Evolutionary conservation across 2,329 filamentous ascomycete species (phyloP).

Genomic region (Fusarium goolgardi): DNA sequence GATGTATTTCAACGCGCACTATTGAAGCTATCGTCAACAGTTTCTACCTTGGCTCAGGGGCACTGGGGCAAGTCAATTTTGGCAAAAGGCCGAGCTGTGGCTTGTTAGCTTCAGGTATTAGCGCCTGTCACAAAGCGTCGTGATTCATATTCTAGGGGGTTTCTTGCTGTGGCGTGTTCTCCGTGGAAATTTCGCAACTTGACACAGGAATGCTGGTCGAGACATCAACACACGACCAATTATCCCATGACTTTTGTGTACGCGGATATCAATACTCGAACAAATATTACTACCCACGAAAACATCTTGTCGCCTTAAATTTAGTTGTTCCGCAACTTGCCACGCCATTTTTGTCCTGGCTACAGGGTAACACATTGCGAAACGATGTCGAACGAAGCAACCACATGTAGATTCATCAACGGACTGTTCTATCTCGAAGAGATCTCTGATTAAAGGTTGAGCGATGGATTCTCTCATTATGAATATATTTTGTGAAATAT

Average conservation of each 20-base stretch:
- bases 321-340: not conserved
- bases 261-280: not conserved
- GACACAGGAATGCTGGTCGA: not conserved
- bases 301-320: fast-evolving
- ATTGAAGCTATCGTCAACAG: slow-evolving; percentile 21
- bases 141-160: not conserved
- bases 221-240: not conserved
- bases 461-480: too few relatives aligned
- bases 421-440: not conserved
- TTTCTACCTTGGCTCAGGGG: slow-evolving; percentile 17
- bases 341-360: not conserved
- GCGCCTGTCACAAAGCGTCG: not conserved
- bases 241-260: fast-evolving
- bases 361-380: not conserved
- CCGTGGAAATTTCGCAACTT: not conserved
- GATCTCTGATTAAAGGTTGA: not conserved
- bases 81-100: not conserved
- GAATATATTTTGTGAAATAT: too few relatives aligned
- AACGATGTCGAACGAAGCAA: not conserved
- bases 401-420: too few relatives aligned
- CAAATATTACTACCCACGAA: not conserved
- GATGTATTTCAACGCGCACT: slow-evolving; percentile 21
- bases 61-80: slow-evolving; percentile 9
- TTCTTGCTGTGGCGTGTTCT: not conserved
- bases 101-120: slow-evolving; percentile 8